Conservation (phyloP, 768 basidiomycete species). For the Xerocomus brunneocitrinus region DNA sequence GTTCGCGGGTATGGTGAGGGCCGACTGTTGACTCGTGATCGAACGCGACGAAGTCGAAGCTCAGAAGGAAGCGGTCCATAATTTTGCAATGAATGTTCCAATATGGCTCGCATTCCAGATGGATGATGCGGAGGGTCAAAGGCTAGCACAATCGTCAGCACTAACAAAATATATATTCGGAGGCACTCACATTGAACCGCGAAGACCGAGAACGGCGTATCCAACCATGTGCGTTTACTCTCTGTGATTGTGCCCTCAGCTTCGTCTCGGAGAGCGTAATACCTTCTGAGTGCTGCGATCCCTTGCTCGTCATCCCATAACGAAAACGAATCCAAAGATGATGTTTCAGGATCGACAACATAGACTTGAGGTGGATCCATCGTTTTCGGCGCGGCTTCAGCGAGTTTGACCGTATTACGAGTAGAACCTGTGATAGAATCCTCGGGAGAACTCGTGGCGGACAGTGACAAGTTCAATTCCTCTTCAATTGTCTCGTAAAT, state of each 20-base stretch:
- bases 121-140: constrained; percentile 57
- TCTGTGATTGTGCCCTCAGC: constrained; percentile 61
- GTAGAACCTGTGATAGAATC: too few species aligned
- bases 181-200: too few species aligned
- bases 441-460: constrained; percentile 25
- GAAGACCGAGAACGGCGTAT: constrained; percentile 50
- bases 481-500: constrained; percentile 81
- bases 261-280: constrained; percentile 32
- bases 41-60: constrained; percentile 54
- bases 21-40: constrained; percentile 67
- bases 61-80: constrained; percentile 74
- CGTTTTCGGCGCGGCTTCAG: constrained; percentile 16
- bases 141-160: too few species aligned
- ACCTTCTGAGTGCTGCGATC: too few species aligned
- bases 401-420: constrained; percentile 23
- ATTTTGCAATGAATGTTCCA: constrained; percentile 67
- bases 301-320: too few species aligned
- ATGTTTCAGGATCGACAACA: too few species aligned
- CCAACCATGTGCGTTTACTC: constrained; percentile 57
- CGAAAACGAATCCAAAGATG: too few species aligned
- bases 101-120: constrained; percentile 64
- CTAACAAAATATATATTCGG: too few species aligned
- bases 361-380: constrained; percentile 18
- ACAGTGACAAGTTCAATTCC: constrained; percentile 42
- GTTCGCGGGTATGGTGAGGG: constrained; percentile 69